Base-by-base conservation (phyloP, 116 monocot genomes). In the Posidonia oceanica region DNA sequence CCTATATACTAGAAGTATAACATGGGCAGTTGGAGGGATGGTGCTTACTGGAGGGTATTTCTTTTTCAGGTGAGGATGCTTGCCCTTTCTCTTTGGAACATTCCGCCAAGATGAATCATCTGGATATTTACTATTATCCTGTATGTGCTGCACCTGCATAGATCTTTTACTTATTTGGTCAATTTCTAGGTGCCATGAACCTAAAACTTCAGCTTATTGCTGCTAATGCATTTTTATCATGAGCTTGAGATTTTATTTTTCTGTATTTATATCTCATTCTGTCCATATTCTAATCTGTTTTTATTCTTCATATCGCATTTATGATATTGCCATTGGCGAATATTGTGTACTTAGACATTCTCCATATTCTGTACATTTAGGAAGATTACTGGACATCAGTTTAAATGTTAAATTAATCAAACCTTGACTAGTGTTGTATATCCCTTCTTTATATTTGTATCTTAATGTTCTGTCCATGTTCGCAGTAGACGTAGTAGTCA, bases 21-120 rank as follows among this genome's bases (percentile, higher is more conserved):
- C 81, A 14, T 97, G 96, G 96, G 89, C 85, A 56, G 76, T 91
- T 82, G 96, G 84, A 73, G 94, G 90, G 39, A 72, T 94, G 94
- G 82, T 94, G 54, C 85, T 91, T 20, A 88, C 86, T 72, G 86
- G 89, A 63, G 91, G 96, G 29, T 72, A 91, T 69, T 53, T 87
- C 39, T 81, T 89, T 70, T 20, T 82, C 53, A 91, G 89, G 96
- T 94, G 57, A 65, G 73, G 23, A 15, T 23, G 21, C 20, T 54
- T 29, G 14, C 36, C 36, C 52, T 22, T 68, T 51, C 41, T 40
- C 39, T 6, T 64, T 64, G 12, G 39, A 61, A 61, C 14, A 36
- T 12, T 14, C 22, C 4, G 64, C 14, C 17, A 41, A 41, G 6
- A 41, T 17, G 64, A 41, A 36, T 20, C 40, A 16, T 48, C 48